A percentile compares a stretch with the other conserved stretches of the same genome.
These are phyloP conservation scores for Candida succiphila DNA, from an alignment of 805 yeast species.

Conservation along the genomic window DNA sequence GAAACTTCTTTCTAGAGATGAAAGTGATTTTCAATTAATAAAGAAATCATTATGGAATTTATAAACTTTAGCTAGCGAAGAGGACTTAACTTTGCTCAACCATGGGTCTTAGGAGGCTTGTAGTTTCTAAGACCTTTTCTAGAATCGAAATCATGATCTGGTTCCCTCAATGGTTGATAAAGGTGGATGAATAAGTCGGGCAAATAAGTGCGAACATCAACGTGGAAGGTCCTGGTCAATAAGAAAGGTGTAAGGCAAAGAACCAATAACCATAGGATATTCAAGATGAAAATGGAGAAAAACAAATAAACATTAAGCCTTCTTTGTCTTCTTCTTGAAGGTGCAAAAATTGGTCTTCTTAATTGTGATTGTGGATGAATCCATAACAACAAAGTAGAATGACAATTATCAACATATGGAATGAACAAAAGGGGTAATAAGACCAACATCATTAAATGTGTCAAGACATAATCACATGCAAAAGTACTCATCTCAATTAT, in stretches of 20 bases:
- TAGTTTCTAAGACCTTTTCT: conserved; percentile 28
- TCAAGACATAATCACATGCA: conserved; percentile 51
- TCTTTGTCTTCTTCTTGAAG: conserved; percentile 28
- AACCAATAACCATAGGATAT: conserved; percentile 19
- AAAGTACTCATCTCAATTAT: conserved; percentile 57
- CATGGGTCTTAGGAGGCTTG: conserved; percentile 10
- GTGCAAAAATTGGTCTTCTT: conserved; percentile 34
- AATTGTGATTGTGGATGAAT: conserved; percentile 35
- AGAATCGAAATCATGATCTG: conserved; percentile 9
- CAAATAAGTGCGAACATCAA: conserved; percentile 29
- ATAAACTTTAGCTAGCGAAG: background rate
- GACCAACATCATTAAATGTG: conserved; percentile 45
- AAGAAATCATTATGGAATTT: background rate
- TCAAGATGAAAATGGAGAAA: conserved; percentile 25
- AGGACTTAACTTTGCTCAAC: background rate
- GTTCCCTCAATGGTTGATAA: conserved; percentile 33
- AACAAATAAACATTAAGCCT: conserved; percentile 20
- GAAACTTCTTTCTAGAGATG: background rate
- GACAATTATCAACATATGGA: conserved; percentile 60
- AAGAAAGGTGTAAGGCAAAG: conserved; percentile 31
- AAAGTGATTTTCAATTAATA: no score
- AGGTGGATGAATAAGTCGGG: conserved; percentile 28
- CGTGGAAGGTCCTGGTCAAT: conserved; percentile 19
- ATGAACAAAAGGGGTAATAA: conserved; percentile 54
- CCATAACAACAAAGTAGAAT: conserved; percentile 62